Percentiles rank a stretch among this genome's conserved stretches.
Conservation (phyloP, 768 basidiomycete species). For the Cubamyces lactineus region DNA sequence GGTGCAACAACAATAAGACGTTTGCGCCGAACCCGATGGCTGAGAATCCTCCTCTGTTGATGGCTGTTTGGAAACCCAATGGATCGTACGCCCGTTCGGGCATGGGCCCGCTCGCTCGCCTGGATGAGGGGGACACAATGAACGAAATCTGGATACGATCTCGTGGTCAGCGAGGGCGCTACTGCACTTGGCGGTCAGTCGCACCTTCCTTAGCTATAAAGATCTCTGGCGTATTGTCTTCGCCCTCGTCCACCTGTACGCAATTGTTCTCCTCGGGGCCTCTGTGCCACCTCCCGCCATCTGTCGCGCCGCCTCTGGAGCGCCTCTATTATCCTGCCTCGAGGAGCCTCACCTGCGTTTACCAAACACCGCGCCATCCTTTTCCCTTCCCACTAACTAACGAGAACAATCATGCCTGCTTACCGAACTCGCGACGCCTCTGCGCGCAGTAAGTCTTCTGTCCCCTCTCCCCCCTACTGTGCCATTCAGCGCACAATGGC, state of each 20-base stretch:
- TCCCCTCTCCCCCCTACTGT: not conserved
- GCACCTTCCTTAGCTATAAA: conserved; percentile 36
- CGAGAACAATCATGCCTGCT: conserved; percentile 69
- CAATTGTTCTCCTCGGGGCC: conserved; percentile 66
- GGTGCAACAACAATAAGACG: conserved; percentile 30
- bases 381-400: conserved; percentile 32
- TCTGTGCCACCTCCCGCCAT: conserved; percentile 53
- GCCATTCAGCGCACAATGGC: conserved; percentile 8
- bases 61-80: conserved; percentile 31
- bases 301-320: conserved; percentile 45
- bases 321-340: conserved; percentile 38
- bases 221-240: conserved; percentile 37
- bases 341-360: conserved; percentile 32
- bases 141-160: conserved; percentile 31
- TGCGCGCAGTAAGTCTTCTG: conserved; percentile 45
- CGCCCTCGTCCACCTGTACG: conserved; percentile 54
- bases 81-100: conserved; percentile 31
- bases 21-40: conserved; percentile 24
- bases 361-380: conserved; percentile 34
- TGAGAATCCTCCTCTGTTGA: conserved; percentile 28
- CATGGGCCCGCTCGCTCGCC: conserved; percentile 26
- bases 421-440: conserved; percentile 79
- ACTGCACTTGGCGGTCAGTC: conserved; percentile 31
- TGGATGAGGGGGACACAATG: conserved; percentile 27
- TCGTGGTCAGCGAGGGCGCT: conserved; percentile 23